These are phyloP conservation scores for Phragmites australis DNA, from an alignment of 176 grass and related monocot species.

Conservation along the genomic window DNA sequence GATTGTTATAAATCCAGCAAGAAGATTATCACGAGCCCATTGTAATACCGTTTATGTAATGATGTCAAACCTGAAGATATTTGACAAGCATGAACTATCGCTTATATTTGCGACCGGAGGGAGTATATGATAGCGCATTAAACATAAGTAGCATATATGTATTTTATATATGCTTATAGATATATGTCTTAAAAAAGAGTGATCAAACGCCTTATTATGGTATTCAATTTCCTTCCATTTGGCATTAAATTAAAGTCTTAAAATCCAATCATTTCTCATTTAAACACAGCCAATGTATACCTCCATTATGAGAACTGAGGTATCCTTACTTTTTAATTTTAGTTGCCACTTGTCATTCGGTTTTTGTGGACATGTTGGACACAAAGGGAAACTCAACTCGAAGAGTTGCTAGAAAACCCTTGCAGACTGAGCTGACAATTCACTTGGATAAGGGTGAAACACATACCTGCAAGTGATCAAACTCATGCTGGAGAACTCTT, in stretches of 20 bases:
- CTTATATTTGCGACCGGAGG: background rate
- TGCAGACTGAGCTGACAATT: conserved; percentile 48
- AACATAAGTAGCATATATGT: conserved; percentile 4
- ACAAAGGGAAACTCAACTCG: background rate
- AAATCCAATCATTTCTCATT: background rate
- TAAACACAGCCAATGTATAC: background rate
- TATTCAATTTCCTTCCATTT: conserved; percentile 14
- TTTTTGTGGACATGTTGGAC: conserved; percentile 9
- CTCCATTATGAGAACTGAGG: conserved; percentile 22
- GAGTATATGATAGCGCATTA: background rate
- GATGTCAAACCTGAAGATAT: background rate
- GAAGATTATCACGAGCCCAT: background rate
- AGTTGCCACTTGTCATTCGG: background rate
- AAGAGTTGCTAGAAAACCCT: conserved; percentile 45
- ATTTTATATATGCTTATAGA: background rate
- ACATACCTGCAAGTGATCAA: conserved; percentile 88
- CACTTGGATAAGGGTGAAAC: conserved; percentile 46
- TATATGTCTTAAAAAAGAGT: background rate
- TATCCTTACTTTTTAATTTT: conserved; percentile 16
- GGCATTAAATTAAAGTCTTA: background rate
- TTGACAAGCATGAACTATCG: conserved; percentile 10
- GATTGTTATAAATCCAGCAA: background rate
- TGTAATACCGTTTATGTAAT: background rate
- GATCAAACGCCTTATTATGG: background rate
- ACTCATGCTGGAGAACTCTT: conserved; percentile 96